Conservation (phyloP, 805 yeast species). For the Sugiyamaella lignohabitans region DNA sequence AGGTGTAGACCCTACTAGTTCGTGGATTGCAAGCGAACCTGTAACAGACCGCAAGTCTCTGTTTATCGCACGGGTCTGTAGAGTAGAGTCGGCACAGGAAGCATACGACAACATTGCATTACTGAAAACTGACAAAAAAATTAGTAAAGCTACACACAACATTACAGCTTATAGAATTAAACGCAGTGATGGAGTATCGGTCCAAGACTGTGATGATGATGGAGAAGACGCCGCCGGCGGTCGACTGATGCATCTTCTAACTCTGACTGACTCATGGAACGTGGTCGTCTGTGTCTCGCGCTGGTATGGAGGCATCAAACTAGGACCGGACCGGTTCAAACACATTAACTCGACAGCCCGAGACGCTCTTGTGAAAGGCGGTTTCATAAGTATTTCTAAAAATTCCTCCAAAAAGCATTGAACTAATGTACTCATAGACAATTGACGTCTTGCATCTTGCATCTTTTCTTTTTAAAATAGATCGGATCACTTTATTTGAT, state of each 20-base stretch:
- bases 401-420: background rate
- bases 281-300: slow-evolving; percentile 80
- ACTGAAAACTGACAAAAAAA: slow-evolving; percentile 57
- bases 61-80: slow-evolving; percentile 69
- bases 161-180: slow-evolving; percentile 84
- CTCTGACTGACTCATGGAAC: slow-evolving; percentile 60
- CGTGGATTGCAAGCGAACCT: slow-evolving; percentile 76
- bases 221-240: slow-evolving; percentile 97
- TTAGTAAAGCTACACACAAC: slow-evolving; percentile 65
- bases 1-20: slow-evolving; percentile 45
- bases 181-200: slow-evolving; percentile 45
- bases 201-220: slow-evolving; percentile 91
- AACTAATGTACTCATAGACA: background rate
- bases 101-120: slow-evolving; percentile 47
- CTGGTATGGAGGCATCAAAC: slow-evolving; percentile 88
- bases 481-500: too few species aligned
- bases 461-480: too few species aligned
- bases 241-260: slow-evolving; percentile 65
- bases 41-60: slow-evolving; percentile 78
- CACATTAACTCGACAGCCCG: slow-evolving; percentile 88
- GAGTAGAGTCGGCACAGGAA: slow-evolving; percentile 59
- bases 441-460: too few species aligned
- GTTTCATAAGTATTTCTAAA: slow-evolving; percentile 32
- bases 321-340: slow-evolving; percentile 91
- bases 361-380: slow-evolving; percentile 69